Percentiles rank a stretch among this genome's conserved stretches.
Evolutionary conservation across 768 basidiomycete genomes (phyloP).

Genomic region (Russula dissimulans): DNA sequence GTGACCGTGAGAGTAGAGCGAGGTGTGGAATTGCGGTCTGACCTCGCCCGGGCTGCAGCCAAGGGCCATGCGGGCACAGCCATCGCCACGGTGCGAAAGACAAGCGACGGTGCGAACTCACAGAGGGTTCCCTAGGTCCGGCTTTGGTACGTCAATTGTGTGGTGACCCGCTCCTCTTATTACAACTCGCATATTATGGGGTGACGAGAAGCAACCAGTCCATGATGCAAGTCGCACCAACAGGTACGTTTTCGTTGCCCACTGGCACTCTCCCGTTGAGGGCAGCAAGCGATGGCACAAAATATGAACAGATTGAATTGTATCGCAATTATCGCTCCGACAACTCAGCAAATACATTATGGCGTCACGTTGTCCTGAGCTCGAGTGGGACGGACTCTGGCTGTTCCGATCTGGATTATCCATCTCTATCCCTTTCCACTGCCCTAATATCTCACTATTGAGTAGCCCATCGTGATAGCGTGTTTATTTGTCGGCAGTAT

Average conservation of each 20-base stretch:
- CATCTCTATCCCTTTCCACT: too few species aligned
- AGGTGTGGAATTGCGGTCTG: constrained; percentile 32
- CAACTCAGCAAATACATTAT: constrained; percentile 40
- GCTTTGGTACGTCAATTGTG: constrained; percentile 59
- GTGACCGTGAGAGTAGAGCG: too few species aligned
- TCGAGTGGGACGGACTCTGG: constrained; percentile 44
- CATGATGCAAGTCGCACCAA: constrained; percentile 52
- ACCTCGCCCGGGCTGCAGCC: too few species aligned
- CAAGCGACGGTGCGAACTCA: constrained; percentile 71
- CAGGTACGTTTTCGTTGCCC: constrained; percentile 30
- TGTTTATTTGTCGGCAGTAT: too few species aligned
- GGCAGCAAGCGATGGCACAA: background rate
- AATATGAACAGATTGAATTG: constrained; percentile 36
- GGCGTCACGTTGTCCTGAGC: constrained; percentile 70
- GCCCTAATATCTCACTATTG: too few species aligned
- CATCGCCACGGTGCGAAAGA: constrained; percentile 41
- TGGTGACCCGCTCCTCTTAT: constrained; percentile 76
- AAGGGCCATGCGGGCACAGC: too few species aligned
- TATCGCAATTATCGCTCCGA: constrained; percentile 63
- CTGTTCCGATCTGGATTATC: too few species aligned
- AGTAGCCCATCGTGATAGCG: too few species aligned
- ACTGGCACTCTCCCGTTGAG: too few species aligned
- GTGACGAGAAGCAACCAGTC: constrained; percentile 46
- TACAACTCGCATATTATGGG: constrained; percentile 59
- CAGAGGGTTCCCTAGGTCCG: constrained; percentile 63